phyloP scores from a whole-genome alignment of 768 basidiomycete species.

The Serendipita vermifera region DNA sequence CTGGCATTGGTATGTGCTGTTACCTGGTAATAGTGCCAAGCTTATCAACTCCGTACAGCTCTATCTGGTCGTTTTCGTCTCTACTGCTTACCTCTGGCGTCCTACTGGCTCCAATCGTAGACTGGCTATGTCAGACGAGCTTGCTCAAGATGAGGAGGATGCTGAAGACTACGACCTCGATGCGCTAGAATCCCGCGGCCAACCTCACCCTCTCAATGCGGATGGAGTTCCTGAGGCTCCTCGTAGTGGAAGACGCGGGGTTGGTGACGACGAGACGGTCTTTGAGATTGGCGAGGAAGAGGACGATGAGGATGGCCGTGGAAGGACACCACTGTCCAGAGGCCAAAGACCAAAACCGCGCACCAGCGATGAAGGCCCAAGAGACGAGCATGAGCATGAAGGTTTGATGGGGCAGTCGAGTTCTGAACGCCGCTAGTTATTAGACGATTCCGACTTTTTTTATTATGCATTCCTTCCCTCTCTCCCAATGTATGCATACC shows the following conservation, averaged over 20 bases:
- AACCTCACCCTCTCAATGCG: constrained; percentile 56
- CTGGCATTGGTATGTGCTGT: constrained; percentile 42
- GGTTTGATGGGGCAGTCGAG: too few relatives aligned
- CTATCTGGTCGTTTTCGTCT: constrained; percentile 66
- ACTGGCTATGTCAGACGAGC: constrained; percentile 93
- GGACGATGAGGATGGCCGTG: constrained; percentile 38
- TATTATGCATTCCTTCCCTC: too few relatives aligned
- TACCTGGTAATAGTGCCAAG: not conserved
- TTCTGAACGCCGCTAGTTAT: too few relatives aligned
- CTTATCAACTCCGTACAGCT: constrained; percentile 25
- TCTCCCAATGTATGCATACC: too few relatives aligned
- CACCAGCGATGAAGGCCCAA: not conserved
- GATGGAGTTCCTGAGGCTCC: constrained; percentile 57
- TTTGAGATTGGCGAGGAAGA: constrained; percentile 88
- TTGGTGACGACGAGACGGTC: constrained; percentile 61
- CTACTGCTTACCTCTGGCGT: constrained; percentile 85
- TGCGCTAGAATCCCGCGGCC: constrained; percentile 43
- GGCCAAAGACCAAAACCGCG: too few relatives aligned
- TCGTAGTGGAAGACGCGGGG: constrained; percentile 32
- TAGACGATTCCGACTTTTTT: too few relatives aligned
- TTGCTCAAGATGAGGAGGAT: constrained; percentile 88
- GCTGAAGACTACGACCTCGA: constrained; percentile 89
- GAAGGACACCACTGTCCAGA: constrained; percentile 25
- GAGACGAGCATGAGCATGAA: constrained; percentile 44
- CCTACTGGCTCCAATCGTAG: constrained; percentile 82